Percentiles rank a stretch among this genome's conserved stretches.
Evolutionary conservation across 805 yeast genomes (phyloP).

Genomic region (Crinitomyces ghanaensis): DNA sequence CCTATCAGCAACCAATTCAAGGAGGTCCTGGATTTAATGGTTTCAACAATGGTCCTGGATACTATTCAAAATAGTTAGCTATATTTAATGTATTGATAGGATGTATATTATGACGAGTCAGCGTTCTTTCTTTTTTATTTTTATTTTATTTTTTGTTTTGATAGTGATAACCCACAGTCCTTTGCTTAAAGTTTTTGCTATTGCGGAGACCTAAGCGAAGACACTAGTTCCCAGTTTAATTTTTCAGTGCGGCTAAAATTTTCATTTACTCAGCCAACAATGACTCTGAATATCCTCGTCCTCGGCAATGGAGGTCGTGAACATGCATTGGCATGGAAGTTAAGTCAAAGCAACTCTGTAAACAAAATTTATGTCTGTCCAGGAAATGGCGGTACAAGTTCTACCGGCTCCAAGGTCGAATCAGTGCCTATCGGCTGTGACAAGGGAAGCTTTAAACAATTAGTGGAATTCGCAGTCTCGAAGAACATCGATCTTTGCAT

Average conservation of each 20-base stretch:
- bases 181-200: not conserved
- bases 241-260: not conserved
- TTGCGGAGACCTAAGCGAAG: not conserved
- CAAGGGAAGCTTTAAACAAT: constrained; percentile 52
- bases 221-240: not conserved
- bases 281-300: constrained; percentile 49
- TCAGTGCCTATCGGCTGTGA: constrained; percentile 61
- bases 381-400: constrained; percentile 96
- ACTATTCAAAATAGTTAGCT: too few species aligned
- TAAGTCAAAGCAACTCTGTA: constrained; percentile 67
- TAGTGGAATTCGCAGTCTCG: constrained; percentile 64
- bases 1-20: constrained; percentile 3
- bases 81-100: too few species aligned
- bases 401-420: constrained; percentile 56
- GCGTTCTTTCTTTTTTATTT: too few species aligned
- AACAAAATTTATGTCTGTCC: constrained; percentile 80
- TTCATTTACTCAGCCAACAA: constrained; percentile 1
- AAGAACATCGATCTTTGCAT: constrained; percentile 62
- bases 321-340: constrained; percentile 90
- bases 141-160: too few species aligned
- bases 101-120: too few species aligned
- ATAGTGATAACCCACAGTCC: too few species aligned
- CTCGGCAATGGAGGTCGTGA: constrained; percentile 99
- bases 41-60: too few species aligned
- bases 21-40: constrained; percentile 5